Conservation (phyloP, 2,329 filamentous ascomycete genomes). For the Diaporthe humulicola region DNA sequence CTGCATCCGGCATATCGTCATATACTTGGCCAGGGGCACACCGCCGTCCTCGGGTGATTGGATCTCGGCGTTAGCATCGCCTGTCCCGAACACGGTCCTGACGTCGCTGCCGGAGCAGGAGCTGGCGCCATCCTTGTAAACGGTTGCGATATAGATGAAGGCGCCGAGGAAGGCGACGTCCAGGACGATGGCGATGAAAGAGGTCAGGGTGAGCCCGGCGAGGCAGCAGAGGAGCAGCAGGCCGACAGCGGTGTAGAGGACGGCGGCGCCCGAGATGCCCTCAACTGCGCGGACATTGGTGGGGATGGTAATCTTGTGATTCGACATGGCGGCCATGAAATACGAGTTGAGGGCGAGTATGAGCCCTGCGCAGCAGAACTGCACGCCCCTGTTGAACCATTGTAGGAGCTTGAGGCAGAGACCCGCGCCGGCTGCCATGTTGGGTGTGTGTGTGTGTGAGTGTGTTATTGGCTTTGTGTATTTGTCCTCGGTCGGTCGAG, state of each 20-base stretch:
- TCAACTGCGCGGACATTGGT: constrained; percentile 79
- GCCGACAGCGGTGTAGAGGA: constrained; percentile 81
- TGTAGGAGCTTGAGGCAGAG: constrained; percentile 77
- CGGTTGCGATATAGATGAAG: constrained; percentile 85
- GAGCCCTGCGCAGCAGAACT: constrained; percentile 79
- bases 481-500: background rate
- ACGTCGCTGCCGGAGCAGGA: constrained; percentile 72
- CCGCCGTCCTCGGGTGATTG: constrained; percentile 62
- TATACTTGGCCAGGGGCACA: constrained; percentile 63
- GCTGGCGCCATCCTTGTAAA: constrained; percentile 77
- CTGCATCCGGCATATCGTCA: constrained; percentile 78
- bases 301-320: constrained; percentile 73
- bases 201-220: constrained; percentile 80
- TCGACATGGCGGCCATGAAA: constrained; percentile 81
- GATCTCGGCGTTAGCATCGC: constrained; percentile 63
- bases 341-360: constrained; percentile 86
- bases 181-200: constrained; percentile 79
- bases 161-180: constrained; percentile 82
- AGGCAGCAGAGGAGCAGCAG: constrained; percentile 83
- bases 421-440: constrained; percentile 70
- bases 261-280: constrained; percentile 81
- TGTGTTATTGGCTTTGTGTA: background rate
- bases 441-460: background rate
- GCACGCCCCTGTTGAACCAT: constrained; percentile 79
- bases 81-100: constrained; percentile 77